A percentile compares a stretch with the other conserved stretches of the same genome.
Conservation (phyloP, 257 asterid species). For the Linderniella brevidens region DNA sequence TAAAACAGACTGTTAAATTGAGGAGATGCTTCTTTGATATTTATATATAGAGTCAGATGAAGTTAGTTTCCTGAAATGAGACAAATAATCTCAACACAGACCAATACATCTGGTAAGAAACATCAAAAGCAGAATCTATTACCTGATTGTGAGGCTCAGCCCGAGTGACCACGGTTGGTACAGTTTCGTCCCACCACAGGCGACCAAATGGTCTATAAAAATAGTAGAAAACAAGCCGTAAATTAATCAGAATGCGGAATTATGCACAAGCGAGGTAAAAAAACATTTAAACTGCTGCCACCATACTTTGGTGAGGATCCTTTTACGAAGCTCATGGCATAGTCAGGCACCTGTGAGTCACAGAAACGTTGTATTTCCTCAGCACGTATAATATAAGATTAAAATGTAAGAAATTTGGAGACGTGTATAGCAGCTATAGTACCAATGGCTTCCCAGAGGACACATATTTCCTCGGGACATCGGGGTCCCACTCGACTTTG, state of each 20-base stretch:
- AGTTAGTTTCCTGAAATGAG: too few relatives aligned
- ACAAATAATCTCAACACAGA: too few relatives aligned
- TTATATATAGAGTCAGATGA: too few relatives aligned
- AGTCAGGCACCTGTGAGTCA: slow-evolving; percentile 62
- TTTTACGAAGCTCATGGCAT: slow-evolving; percentile 39
- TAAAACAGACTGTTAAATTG: too few relatives aligned
- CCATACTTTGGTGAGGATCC: slow-evolving; percentile 63
- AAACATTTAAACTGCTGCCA: background rate
- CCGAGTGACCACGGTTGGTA: slow-evolving; percentile 74
- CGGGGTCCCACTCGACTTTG: slow-evolving; percentile 55
- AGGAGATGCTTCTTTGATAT: too few relatives aligned
- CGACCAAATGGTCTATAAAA: slow-evolving; percentile 75
- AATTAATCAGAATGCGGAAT: background rate
- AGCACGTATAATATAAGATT: background rate
- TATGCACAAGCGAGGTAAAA: background rate
- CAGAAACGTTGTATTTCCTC: background rate
- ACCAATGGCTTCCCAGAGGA: slow-evolving; percentile 84
- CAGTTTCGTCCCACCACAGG: slow-evolving; percentile 86
- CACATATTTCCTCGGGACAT: slow-evolving; percentile 21
- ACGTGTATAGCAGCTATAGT: slow-evolving; percentile 2
- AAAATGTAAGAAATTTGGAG: background rate
- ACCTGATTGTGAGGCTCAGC: slow-evolving; percentile 95
- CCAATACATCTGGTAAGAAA: background rate
- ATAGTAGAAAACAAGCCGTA: background rate
- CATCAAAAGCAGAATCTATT: background rate